Conservation (phyloP, 768 basidiomycete genomes). For the Boletus insuetus region DNA sequence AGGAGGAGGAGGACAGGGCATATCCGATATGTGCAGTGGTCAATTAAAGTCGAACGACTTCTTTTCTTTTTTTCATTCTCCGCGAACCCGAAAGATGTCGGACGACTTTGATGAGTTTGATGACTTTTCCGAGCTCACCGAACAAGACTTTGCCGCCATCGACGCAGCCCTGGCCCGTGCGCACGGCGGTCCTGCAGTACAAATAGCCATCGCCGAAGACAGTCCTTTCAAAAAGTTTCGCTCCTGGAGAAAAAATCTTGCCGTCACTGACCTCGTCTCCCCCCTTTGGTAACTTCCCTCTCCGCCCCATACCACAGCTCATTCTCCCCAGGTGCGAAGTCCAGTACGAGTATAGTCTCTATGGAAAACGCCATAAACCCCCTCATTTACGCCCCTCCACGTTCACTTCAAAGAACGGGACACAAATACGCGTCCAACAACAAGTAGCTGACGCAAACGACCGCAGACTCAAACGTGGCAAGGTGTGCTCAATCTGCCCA, state of each 20-base stretch:
- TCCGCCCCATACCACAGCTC: background rate
- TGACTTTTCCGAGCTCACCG: conserved; percentile 55
- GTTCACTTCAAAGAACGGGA: conserved; percentile 58
- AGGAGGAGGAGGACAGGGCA: no score
- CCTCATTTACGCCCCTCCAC: conserved; percentile 50
- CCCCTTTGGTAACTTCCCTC: conserved; percentile 53
- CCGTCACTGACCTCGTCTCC: conserved; percentile 61
- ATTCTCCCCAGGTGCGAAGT: conserved; percentile 64
- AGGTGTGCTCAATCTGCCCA: conserved; percentile 37
- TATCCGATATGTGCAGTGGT: no score
- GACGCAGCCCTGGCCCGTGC: conserved; percentile 20
- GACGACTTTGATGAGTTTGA: conserved; percentile 49
- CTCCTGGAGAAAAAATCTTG: conserved; percentile 40
- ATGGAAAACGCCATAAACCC: conserved; percentile 51
- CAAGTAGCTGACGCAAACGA: conserved; percentile 56
- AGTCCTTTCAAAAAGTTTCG: conserved; percentile 45
- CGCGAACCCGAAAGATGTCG: conserved; percentile 19
- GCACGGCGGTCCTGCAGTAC: conserved; percentile 32
- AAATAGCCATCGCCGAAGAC: conserved; percentile 28
- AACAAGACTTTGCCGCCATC: conserved; percentile 49
- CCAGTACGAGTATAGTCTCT: conserved; percentile 73
- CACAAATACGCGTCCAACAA: conserved; percentile 53
- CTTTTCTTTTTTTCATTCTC: conserved; percentile 16
- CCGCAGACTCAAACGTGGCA: conserved; percentile 48
- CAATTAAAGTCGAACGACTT: conserved; percentile 23